Conservation (phyloP, 1,284 basidiomycete genomes). For the Blastosporella zonata region DNA sequence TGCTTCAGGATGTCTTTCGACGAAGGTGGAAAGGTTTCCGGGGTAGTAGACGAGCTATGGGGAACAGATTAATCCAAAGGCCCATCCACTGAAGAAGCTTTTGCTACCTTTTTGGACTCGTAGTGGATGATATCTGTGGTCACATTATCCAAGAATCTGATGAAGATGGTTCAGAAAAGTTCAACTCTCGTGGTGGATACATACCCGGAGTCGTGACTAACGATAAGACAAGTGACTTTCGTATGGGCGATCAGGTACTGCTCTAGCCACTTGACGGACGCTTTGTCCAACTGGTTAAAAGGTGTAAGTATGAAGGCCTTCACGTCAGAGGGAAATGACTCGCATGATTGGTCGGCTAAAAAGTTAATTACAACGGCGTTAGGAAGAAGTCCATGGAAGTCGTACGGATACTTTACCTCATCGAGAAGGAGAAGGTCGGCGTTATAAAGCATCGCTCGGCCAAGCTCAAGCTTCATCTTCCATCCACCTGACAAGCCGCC, state of each 20-base stretch:
- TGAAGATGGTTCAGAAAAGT: constrained; percentile 16
- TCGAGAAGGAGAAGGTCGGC: constrained; percentile 93
- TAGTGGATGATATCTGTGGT: constrained; percentile 99
- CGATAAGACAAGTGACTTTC: constrained; percentile 88
- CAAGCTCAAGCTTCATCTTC: constrained; percentile 98
- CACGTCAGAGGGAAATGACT: constrained; percentile 27
- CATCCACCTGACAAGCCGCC: constrained; percentile 95
- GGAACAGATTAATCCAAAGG: constrained; percentile 1
- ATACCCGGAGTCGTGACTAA: constrained; percentile 96
- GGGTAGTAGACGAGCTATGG: constrained; percentile 87
- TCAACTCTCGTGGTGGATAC: constrained; percentile 24
- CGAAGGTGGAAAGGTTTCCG: constrained; percentile 92
- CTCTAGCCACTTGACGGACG: constrained; percentile 93
- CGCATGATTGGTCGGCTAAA: constrained; percentile 89
- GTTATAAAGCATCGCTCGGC: constrained; percentile 94
- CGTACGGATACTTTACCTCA: constrained; percentile 44
- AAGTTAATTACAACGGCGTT: constrained; percentile 14
- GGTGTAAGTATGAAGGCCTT: neutral
- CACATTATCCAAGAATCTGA: constrained; percentile 91
- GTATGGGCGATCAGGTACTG: constrained; percentile 81
- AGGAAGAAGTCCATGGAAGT: constrained; percentile 1
- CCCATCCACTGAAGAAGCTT: constrained; percentile 13
- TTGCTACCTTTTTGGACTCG: constrained; percentile 82
- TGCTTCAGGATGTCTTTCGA: constrained; percentile 89
- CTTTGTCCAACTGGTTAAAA: constrained; percentile 69